phyloP scores from a whole-genome alignment of 208 protist genomes.

The Trypanosoma mega region DNA sequence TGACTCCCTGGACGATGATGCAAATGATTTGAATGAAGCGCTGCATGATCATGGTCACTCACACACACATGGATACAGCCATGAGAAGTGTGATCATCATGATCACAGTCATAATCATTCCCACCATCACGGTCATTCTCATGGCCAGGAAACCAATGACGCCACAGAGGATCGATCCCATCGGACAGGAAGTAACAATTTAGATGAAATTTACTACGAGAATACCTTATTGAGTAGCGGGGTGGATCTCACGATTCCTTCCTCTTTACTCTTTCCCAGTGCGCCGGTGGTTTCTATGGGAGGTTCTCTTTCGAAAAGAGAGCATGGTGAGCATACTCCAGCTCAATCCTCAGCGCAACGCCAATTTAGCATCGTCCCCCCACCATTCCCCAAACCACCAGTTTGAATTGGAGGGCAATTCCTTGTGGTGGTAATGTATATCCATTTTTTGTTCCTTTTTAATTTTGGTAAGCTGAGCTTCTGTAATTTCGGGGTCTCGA shows the following conservation, averaged over 20 bases:
- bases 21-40: slow-evolving; percentile 1
- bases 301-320: too few relatives aligned
- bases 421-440: background rate
- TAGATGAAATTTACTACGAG: too few relatives aligned
- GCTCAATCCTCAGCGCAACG: background rate
- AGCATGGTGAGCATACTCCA: too few relatives aligned
- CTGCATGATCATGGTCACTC: slow-evolving; percentile 7
- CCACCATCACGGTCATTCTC: slow-evolving; percentile 10
- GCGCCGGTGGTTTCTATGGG: too few relatives aligned
- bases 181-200: too few relatives aligned
- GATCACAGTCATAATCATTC: slow-evolving; percentile 9
- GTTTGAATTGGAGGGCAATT: background rate
- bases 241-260: too few relatives aligned
- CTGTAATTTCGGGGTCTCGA: too few relatives aligned
- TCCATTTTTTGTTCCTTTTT: background rate
- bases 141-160: background rate
- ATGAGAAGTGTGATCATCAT: slow-evolving; percentile 17
- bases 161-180: background rate
- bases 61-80: slow-evolving; percentile 19
- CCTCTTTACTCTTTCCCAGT: too few relatives aligned
- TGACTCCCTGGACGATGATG: slow-evolving; percentile 12
- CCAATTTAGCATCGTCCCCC: slow-evolving; percentile 9
- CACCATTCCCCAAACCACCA: slow-evolving; percentile 15
- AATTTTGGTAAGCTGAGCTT: slow-evolving; percentile 1
- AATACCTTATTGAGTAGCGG: too few relatives aligned